phyloP scores from a whole-genome alignment of 495 filamentous ascomycete species.

The Neurospora sp. region DNA sequence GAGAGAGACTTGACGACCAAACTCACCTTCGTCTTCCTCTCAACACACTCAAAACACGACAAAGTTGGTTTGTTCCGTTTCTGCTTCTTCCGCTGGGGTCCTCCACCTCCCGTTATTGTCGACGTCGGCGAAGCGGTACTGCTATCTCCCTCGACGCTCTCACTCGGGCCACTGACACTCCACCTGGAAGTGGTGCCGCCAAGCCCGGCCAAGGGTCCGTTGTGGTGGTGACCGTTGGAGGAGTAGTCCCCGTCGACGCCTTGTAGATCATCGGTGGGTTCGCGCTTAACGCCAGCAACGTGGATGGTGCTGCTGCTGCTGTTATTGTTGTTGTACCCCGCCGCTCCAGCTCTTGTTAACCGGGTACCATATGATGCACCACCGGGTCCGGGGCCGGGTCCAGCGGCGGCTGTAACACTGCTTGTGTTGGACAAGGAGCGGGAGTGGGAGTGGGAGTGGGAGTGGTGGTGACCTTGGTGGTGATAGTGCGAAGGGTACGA shows the following conservation, averaged over 20 bases:
- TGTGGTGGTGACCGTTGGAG: background rate
- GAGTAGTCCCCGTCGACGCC: background rate
- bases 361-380: background rate
- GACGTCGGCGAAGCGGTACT: conserved; percentile 21
- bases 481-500: conserved; percentile 6
- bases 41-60: conserved; percentile 62
- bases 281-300: conserved; percentile 3
- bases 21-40: conserved; percentile 58
- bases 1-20: background rate
- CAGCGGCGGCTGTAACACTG: conserved; percentile 1
- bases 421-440: background rate
- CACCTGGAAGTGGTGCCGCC: conserved; percentile 2
- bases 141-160: conserved; percentile 13
- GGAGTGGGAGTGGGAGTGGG: conserved; percentile 8
- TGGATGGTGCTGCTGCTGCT: conserved; percentile 1
- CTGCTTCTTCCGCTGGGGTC: conserved; percentile 49
- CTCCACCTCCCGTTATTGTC: conserved; percentile 9
- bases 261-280: background rate
- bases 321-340: background rate
- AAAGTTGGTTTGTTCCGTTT: conserved; percentile 68
- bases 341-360: background rate
- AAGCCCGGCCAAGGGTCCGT: conserved; percentile 1
- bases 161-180: background rate
- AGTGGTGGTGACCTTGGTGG: background rate
- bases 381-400: background rate